These are phyloP conservation scores for Knoxia roxburghii DNA, from an alignment of 257 asterid genomes.

Conservation along the genomic window DNA sequence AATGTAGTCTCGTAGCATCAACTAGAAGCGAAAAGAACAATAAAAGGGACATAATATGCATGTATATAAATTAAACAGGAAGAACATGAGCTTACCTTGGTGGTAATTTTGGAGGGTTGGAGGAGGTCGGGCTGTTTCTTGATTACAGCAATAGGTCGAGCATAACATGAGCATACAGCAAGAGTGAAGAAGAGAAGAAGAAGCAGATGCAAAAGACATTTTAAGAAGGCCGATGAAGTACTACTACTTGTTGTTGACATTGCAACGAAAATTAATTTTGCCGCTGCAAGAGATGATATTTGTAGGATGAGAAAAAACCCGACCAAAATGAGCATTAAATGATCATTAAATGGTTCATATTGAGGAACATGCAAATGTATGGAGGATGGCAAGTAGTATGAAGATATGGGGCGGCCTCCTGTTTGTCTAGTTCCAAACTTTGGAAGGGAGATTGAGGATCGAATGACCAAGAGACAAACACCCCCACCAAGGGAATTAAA, in stretches of 20 bases:
- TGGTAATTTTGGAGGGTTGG: slow-evolving; percentile 7
- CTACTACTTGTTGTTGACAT: slow-evolving; percentile 31
- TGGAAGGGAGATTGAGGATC: too few relatives aligned
- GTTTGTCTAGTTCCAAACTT: slow-evolving; percentile 41
- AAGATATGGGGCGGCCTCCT: slow-evolving; percentile 52
- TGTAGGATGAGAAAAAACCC: slow-evolving; percentile 12
- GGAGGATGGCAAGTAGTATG: slow-evolving; percentile 37
- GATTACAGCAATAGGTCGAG: slow-evolving; percentile 37
- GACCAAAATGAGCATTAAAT: slow-evolving; percentile 40
- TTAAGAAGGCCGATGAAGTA: not conserved
- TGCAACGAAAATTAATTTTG: slow-evolving; percentile 14
- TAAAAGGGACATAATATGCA: too few relatives aligned
- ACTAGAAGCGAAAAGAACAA: too few relatives aligned
- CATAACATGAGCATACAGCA: slow-evolving; percentile 37
- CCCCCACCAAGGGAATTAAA: slow-evolving; percentile 20
- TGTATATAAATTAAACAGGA: too few relatives aligned
- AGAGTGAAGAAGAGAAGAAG: slow-evolving; percentile 31
- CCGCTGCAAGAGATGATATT: slow-evolving; percentile 16
- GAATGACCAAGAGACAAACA: slow-evolving; percentile 15
- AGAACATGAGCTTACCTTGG: slow-evolving; percentile 30
- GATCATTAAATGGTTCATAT: slow-evolving; percentile 21
- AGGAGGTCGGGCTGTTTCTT: not conserved
- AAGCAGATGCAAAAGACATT: slow-evolving; percentile 24
- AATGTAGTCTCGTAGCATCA: too few relatives aligned
- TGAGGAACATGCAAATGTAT: slow-evolving; percentile 62